Base-by-base conservation (phyloP, 768 basidiomycete species). In the Boletus edulis region DNA sequence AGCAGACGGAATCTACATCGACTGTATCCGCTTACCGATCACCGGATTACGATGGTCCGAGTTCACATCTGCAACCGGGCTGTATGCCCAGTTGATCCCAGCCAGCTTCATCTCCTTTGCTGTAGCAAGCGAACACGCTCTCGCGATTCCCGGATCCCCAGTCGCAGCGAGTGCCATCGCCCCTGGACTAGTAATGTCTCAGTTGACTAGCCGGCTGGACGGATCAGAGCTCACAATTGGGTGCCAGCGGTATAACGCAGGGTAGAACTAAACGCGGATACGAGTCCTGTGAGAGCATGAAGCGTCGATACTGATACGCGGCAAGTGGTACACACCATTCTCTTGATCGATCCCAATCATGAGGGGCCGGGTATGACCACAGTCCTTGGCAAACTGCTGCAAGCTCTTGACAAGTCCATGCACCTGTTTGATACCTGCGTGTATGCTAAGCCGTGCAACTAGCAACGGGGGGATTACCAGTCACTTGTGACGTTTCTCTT, bases 301-400 rank as follows among this genome's bases (percentile, higher is more conserved):
- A 22, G 35, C 8, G 46, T 20, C 29, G 11, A 6, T 14, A 18
- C 12, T 8, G 22, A 20, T 32, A 29, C 1, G 3, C 50, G 7
- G 13, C 5, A 31, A 7, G 15, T n/a, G 14, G 13, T 4, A 48
- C 57, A 5, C n/a, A 81, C 87, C 87, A 60, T 86, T 86, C 64
- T 89, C 87, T 66, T 88, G 87, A 71, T 89, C 86, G 17, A 80
- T 87, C 1, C 87, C 86, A 41, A 88, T 81, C 62, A 88, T 73
- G 24, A 89, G 71, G 1, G 84, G 86, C 9, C 60, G 69, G 13
- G 62, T 56, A 47, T 89, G 86, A 0, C 86, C 81, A 1, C 81
- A 75, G 27, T 80, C 75, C 54, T 77, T 79, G 4, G 87, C 85
- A 12, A 85, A 62, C 24, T 60, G 58, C 61, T 88, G 87, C 35